Evolutionary conservation across 1,139 yeast genomes (phyloP).

Genomic region (Debaryomyces sp.): DNA sequence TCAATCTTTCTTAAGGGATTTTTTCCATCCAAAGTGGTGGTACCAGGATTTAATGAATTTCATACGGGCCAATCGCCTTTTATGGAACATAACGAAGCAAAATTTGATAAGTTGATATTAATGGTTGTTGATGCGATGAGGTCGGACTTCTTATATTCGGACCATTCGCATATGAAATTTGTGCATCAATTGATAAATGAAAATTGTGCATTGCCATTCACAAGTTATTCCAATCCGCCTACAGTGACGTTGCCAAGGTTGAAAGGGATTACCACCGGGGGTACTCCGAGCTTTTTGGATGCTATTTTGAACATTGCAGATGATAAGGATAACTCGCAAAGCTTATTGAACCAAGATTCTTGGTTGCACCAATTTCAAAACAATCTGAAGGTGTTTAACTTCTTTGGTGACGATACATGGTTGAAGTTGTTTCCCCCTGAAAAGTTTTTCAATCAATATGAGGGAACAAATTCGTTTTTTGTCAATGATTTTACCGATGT

Average conservation of each 20-base stretch:
- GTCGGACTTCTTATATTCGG: conserved; percentile 79
- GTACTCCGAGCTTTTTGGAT: conserved; percentile 77
- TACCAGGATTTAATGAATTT: conserved; percentile 55
- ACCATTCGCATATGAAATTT: conserved; percentile 60
- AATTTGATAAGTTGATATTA: conserved; percentile 69
- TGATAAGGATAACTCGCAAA: conserved; percentile 74
- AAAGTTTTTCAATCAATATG: conserved; percentile 58
- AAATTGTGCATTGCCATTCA: conserved; percentile 81
- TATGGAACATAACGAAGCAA: conserved; percentile 33
- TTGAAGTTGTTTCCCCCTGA: conserved; percentile 75
- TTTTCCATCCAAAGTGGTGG: conserved; percentile 81
- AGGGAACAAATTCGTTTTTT: conserved; percentile 92
- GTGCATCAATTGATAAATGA: conserved; percentile 66
- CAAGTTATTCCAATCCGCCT: conserved; percentile 89
- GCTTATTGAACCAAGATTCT: conserved; percentile 76
- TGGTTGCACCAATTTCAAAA: conserved; percentile 73
- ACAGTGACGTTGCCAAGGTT: conserved; percentile 80
- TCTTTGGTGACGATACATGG: conserved; percentile 99
- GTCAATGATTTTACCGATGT: conserved; percentile 95
- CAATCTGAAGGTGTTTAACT: conserved; percentile 56
- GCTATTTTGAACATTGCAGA: conserved; percentile 95
- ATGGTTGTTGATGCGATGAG: conserved; percentile 95
- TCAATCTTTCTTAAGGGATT: conserved; percentile 76
- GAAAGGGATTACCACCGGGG: conserved; percentile 81
- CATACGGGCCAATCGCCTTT: conserved; percentile 23